A percentile compares a stretch with the other conserved stretches of the same genome.
These are phyloP conservation scores for Termitomyces sp. DNA, from an alignment of 768 basidiomycete genomes.

Conservation along the genomic window DNA sequence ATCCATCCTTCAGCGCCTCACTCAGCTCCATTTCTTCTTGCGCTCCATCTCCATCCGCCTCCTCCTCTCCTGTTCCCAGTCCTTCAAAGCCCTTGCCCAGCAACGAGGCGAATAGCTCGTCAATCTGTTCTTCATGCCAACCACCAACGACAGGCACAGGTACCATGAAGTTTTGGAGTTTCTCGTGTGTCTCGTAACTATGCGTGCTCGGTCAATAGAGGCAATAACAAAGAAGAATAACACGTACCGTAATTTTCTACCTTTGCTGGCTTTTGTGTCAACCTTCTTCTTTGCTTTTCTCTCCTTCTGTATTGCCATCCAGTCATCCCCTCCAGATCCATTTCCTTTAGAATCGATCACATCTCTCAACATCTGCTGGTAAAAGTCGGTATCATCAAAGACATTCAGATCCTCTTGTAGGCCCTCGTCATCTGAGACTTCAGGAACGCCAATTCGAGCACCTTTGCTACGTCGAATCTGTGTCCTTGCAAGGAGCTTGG, in stretches of 20 bases:
- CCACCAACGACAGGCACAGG: slow-evolving; percentile 64
- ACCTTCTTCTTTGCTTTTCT: slow-evolving; percentile 81
- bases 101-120: slow-evolving; percentile 88
- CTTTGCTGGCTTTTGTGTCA: slow-evolving; percentile 96
- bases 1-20: slow-evolving; percentile 39
- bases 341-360: slow-evolving; percentile 72
- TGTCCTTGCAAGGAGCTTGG: slow-evolving; percentile 62
- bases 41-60: slow-evolving; percentile 21
- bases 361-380: slow-evolving; percentile 87
- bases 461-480: slow-evolving; percentile 50
- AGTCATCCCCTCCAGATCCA: slow-evolving; percentile 46
- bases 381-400: slow-evolving; percentile 92
- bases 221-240: background rate
- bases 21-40: slow-evolving; percentile 27
- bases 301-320: slow-evolving; percentile 63
- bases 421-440: slow-evolving; percentile 29
- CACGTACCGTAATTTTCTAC: slow-evolving; percentile 80
- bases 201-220: background rate
- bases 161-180: slow-evolving; percentile 95
- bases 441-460: slow-evolving; percentile 34
- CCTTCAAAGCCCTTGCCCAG: slow-evolving; percentile 71
- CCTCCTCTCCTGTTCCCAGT: slow-evolving; percentile 21
- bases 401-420: slow-evolving; percentile 40
- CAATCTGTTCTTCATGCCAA: slow-evolving; percentile 97
- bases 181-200: slow-evolving; percentile 93